Conservation (phyloP, 106 monocot species). For the Acorus calamus region DNA sequence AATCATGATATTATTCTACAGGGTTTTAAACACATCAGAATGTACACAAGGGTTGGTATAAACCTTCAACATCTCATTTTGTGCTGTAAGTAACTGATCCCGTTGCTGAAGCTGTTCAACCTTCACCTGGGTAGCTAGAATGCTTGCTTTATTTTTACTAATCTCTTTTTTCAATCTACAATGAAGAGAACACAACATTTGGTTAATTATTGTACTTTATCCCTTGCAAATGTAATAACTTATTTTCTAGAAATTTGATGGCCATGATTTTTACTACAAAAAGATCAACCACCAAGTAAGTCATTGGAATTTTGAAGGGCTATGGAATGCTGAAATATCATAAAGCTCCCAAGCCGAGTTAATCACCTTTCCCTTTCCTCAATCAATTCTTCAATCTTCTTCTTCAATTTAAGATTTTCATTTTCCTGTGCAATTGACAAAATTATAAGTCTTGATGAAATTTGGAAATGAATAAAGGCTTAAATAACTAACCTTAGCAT, state of each 20-base stretch:
- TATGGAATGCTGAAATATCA: too few species aligned
- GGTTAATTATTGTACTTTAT: background rate
- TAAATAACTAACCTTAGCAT: conserved; percentile 26
- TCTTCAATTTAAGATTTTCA: conserved; percentile 39
- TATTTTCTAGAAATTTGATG: too few species aligned
- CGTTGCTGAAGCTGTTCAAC: conserved; percentile 42
- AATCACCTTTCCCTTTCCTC: conserved; percentile 55
- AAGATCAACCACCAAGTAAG: too few species aligned
- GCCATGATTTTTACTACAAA: too few species aligned
- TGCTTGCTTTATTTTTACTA: conserved; percentile 29
- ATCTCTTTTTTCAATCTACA: conserved; percentile 48
- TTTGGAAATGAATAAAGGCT: background rate
- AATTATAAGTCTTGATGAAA: too few species aligned
- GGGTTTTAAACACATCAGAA: background rate
- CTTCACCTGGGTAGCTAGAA: conserved; percentile 24
- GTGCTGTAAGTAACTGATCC: conserved; percentile 45
- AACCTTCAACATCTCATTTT: conserved; percentile 73
- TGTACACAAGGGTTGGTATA: background rate
- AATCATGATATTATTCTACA: too few species aligned
- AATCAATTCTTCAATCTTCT: conserved; percentile 21
- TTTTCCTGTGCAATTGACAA: conserved; percentile 25
- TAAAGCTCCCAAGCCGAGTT: too few species aligned
- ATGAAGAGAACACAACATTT: conserved; percentile 1
- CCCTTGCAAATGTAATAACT: too few species aligned
- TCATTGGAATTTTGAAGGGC: too few species aligned